Percentiles rank a stretch among this genome's conserved stretches.
Conservation (phyloP, 768 basidiomycete species). For the Polyporus arcularius region DNA sequence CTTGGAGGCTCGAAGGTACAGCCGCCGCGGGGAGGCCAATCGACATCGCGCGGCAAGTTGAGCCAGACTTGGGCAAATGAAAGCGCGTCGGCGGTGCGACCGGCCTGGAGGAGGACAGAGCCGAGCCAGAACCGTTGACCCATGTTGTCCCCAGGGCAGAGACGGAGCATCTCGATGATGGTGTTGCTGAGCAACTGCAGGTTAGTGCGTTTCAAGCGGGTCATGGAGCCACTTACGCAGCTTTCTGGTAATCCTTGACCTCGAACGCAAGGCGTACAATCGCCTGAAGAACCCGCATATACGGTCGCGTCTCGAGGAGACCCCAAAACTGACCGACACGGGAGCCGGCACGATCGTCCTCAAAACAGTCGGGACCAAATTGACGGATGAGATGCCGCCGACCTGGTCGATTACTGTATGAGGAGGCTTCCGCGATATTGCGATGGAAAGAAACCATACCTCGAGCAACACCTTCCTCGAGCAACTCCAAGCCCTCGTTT, state of each 20-base stretch:
- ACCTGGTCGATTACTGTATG: conserved; percentile 26
- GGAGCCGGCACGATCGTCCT: conserved; percentile 31
- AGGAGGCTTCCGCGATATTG: background rate
- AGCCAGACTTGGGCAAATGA: conserved; percentile 40
- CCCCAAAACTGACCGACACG: conserved; percentile 40
- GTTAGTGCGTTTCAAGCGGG: background rate
- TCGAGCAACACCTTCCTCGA: conserved; percentile 30
- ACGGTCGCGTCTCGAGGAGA: conserved; percentile 43
- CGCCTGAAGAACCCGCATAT: conserved; percentile 46
- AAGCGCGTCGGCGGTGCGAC: conserved; percentile 40
- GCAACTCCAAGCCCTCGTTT: conserved; percentile 26
- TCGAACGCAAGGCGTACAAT: conserved; percentile 39
- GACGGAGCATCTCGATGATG: conserved; percentile 43
- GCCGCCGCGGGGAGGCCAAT: conserved; percentile 20
- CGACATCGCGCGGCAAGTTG: conserved; percentile 18
- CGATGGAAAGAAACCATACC: conserved; percentile 14
- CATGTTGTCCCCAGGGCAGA: conserved; percentile 45
- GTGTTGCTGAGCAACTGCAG: conserved; percentile 30
- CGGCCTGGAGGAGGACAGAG: conserved; percentile 37
- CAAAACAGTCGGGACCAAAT: conserved; percentile 39
- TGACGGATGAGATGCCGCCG: conserved; percentile 28
- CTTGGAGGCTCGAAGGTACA: conserved; percentile 22
- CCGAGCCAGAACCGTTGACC: conserved; percentile 40
- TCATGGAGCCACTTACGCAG: conserved; percentile 32
- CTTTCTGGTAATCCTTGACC: conserved; percentile 33